Conservation (phyloP, 2,329 filamentous ascomycete genomes). For the Truncatella angustata region DNA sequence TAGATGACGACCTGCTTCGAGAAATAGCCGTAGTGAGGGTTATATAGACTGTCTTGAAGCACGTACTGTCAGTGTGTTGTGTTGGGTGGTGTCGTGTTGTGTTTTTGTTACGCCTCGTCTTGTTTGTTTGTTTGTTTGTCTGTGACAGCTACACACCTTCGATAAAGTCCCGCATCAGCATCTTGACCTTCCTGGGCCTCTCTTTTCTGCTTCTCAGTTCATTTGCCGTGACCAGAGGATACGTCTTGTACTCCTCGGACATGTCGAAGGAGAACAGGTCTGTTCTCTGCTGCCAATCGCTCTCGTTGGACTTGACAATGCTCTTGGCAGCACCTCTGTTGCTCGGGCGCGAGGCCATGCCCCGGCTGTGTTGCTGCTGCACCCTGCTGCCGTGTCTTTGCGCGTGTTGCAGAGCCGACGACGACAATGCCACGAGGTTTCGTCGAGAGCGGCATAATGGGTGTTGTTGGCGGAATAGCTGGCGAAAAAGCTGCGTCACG, state of each 20-base stretch:
- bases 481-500: conserved; percentile 75
- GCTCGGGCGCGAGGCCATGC: conserved; percentile 24
- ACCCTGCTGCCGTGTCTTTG: conserved; percentile 31
- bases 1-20: conserved; percentile 97
- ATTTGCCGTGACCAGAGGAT: conserved; percentile 81
- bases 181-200: conserved; percentile 85
- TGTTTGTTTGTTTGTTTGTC: no score
- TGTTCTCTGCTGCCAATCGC: conserved; percentile 82
- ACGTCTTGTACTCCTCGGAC: conserved; percentile 75
- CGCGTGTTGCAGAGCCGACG: conserved; percentile 37
- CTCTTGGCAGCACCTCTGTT: conserved; percentile 24
- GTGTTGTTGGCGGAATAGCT: conserved; percentile 79
- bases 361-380: conserved; percentile 30
- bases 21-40: conserved; percentile 93
- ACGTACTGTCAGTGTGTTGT: conserved; percentile 9
- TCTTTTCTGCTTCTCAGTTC: conserved; percentile 71
- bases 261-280: conserved; percentile 75
- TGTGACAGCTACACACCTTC: conserved; percentile 60
- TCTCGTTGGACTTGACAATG: conserved; percentile 49
- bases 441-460: conserved; percentile 59
- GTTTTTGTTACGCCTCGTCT: no score
- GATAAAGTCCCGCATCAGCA: conserved; percentile 96
- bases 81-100: no score
- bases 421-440: conserved; percentile 33
- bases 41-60: conserved; percentile 82